Conservation (phyloP, 2,329 filamentous ascomycete species). For the Gremmenia infestans region DNA sequence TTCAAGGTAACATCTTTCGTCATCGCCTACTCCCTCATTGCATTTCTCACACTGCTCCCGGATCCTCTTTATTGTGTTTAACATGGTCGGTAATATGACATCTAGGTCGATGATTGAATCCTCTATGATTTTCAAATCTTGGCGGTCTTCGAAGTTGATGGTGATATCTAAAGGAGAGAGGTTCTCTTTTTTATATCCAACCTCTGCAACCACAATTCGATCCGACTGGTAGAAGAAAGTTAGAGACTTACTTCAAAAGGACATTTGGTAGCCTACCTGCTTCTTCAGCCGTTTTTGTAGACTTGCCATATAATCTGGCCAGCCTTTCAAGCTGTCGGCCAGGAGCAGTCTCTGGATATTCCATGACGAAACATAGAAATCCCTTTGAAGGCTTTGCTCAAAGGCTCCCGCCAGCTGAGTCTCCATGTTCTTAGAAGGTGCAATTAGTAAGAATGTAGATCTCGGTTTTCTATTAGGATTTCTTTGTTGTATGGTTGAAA, state of each 20-base stretch:
- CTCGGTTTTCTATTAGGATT: not conserved
- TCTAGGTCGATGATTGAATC: slow-evolving; percentile 20
- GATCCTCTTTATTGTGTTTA: slow-evolving; percentile 10
- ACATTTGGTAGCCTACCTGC: not conserved
- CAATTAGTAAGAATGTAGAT: slow-evolving; percentile 13
- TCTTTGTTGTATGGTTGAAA: not conserved
- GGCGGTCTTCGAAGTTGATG: slow-evolving; percentile 18
- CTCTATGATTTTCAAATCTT: slow-evolving; percentile 19
- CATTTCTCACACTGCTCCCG: not conserved
- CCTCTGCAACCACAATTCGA: slow-evolving; percentile 4
- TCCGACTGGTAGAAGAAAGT: slow-evolving; percentile 4
- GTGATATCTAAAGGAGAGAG: slow-evolving; percentile 12
- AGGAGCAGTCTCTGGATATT: slow-evolving; percentile 16
- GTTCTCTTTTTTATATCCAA: slow-evolving; percentile 11
- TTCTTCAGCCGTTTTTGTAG: slow-evolving; percentile 12
- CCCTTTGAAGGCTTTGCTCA: not conserved
- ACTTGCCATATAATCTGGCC: slow-evolving; percentile 19
- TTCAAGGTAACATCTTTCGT: not conserved
- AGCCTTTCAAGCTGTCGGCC: slow-evolving; percentile 15
- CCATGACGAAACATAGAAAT: slow-evolving; percentile 4
- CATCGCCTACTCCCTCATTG: not conserved
- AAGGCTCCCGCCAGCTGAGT: not conserved
- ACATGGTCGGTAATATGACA: slow-evolving; percentile 13
- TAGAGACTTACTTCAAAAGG: not conserved
- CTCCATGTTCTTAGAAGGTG: slow-evolving; percentile 9